Evolutionary conservation across 2,329 filamentous ascomycete species (phyloP).

Genomic region (Cercospora nicotianae): DNA sequence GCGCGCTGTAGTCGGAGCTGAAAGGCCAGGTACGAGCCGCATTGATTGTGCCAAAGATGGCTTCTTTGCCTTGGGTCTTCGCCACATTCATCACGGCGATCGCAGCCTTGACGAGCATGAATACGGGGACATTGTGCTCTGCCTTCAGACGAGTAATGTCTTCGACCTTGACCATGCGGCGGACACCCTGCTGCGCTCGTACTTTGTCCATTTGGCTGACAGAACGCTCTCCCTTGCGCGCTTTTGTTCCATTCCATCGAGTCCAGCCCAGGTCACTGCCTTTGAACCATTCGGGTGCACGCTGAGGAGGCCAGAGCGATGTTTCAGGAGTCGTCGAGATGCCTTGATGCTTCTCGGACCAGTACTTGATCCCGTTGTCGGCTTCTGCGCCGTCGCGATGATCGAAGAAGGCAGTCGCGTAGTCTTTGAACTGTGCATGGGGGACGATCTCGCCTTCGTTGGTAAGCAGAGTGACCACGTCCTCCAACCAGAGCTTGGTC

Average conservation of each 20-base stretch:
- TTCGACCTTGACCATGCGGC: conserved; percentile 32
- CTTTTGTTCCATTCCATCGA: conserved; percentile 32
- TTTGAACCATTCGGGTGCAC: conserved; percentile 38
- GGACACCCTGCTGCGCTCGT: conserved; percentile 34
- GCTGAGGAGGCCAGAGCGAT: conserved; percentile 35
- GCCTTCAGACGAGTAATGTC: conserved; percentile 36
- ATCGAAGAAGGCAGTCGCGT: conserved; percentile 36
- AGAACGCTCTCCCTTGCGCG: conserved; percentile 31
- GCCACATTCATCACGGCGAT: conserved; percentile 36
- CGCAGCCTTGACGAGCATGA: conserved; percentile 40
- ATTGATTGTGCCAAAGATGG: conserved; percentile 38
- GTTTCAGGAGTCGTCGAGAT: conserved; percentile 32
- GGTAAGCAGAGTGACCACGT: conserved; percentile 33
- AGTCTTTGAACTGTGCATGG: conserved; percentile 37
- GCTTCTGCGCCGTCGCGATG: conserved; percentile 35
- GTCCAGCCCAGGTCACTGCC: conserved; percentile 35
- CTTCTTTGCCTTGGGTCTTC: conserved; percentile 35
- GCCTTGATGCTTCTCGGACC: conserved; percentile 34
- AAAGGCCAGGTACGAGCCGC: conserved; percentile 40
- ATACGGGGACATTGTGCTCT: conserved; percentile 36
- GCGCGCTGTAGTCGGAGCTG: conserved; percentile 32
- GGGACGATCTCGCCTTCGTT: conserved; percentile 31
- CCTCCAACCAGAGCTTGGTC: conserved; percentile 39
- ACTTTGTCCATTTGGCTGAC: conserved; percentile 29
- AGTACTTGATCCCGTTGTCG: conserved; percentile 34